Percentiles rank a stretch among this genome's conserved stretches.
phyloP scores from a whole-genome alignment of 345 rosid genomes.

The Melaleuca alternifolia region DNA sequence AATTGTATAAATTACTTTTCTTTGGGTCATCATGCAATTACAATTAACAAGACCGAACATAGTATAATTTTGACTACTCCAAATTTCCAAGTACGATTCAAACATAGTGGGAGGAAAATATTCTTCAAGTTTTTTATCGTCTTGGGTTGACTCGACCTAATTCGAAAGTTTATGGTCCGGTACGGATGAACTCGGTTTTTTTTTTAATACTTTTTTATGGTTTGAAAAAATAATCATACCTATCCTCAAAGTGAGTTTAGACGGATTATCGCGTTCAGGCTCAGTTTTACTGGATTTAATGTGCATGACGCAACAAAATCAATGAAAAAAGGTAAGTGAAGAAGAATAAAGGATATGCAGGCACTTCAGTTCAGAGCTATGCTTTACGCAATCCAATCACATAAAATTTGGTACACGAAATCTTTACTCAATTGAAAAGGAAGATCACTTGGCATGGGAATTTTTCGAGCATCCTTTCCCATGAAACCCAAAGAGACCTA shows the following conservation, averaged over 20 bases:
- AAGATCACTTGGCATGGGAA: neutral
- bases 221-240: neutral
- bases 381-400: neutral
- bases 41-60: neutral
- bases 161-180: neutral
- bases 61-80: neutral
- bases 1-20: neutral
- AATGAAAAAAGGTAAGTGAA: neutral
- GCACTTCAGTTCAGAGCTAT: neutral
- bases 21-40: neutral
- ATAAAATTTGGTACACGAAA: neutral
- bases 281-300: neutral
- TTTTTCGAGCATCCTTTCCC: neutral
- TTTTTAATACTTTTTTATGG: neutral
- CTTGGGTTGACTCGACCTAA: rapidly evolving
- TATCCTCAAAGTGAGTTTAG: neutral
- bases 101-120: neutral
- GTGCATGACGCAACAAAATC: neutral
- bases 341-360: neutral
- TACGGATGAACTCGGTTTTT: neutral
- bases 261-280: neutral
- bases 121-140: neutral
- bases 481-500: neutral
- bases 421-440: neutral
- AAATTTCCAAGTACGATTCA: neutral